Evolutionary conservation across 345 rosid species (phyloP), one percentile per base, ranked within the genome.

Genomic region (Raphanus sativus): DNA sequence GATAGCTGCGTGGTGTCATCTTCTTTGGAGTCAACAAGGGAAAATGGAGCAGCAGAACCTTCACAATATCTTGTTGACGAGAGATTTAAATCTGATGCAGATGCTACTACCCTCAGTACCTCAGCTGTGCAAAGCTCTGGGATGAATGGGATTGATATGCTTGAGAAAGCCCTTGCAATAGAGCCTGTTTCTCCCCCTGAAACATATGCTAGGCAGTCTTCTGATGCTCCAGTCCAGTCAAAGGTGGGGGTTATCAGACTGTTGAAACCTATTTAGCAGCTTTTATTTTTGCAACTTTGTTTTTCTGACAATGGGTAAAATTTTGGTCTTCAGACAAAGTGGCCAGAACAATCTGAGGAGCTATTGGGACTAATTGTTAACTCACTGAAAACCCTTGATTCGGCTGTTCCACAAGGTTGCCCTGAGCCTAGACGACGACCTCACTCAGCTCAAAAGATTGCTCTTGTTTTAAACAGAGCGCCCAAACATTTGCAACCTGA

Each of bases 301-400:
- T 75, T 38, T 75, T 56, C 75, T 81, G 70, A 70, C 69, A 52
- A 30, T 40, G 29, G 79, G 56, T 50, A 25, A 73, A 42, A 70
- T 29, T 24, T 80, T 34, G 69, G 67, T 84, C 71, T 79, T 67
- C 90, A 96, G 99, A 87, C 98, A 45, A 93, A 93, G 86, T 91
- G 98, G 97, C 96, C 97, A 1, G 98, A 96, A 84, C 98, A 96
- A 83, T 96, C 97, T 32, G 99, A 91, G 88, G 99, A 96, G 88
- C 93, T 96, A 33, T 76, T 96, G 67, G 97, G 98, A 79, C 84
- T 96, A 87, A 96, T 96, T 80, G 93, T 96, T 12, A 91, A 96
- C 83, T 96, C 98, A 65, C 86, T 96, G 76, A 90, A 94, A 86
- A 87, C 98, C 75, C 88, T 90, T 59, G 99, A 96, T 74, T 96